Evolutionary conservation across 495 filamentous ascomycete species (phyloP), one percentile per base, ranked within the genome.

Genomic region (Neurospora terricola): DNA sequence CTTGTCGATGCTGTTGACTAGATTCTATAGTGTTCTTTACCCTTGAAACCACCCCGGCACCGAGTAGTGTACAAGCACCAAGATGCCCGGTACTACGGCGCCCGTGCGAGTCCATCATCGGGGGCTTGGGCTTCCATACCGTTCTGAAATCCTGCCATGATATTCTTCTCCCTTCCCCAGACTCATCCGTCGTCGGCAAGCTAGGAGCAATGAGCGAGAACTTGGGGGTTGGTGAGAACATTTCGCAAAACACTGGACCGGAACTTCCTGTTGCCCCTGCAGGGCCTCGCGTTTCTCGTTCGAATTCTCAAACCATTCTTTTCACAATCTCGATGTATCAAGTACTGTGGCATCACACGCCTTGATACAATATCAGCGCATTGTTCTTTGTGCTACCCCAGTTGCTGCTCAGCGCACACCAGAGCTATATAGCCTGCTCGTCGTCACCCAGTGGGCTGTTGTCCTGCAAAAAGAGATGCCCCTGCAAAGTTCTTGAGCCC

Each of bases 341-440:
- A 48, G 76, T 72, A 70, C 42, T 43, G 72, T 70, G 72, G 70
- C 70, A 73, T 73, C 68, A 74, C 76, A 77, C 76, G 72, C 72
- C 38, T 39, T 75, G 54, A 75, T 73, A 74, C 73, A 76, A 73
- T 72, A 77, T 76, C 76, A 72, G 74, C 71, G 71, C 79, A 74
- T 76, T 77, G 69, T 38, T 75, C 70, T 16, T 71, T 77, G 76
- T 79, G 34, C 71, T 16, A 79, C 79, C 77, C 71, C 76, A 72
- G 38, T 68, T 75, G 21, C 45, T 73, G 75, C 70, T 48, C 75
- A 78, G 73, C 75, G 71, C 73, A 77, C 75, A 76, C 42, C 77
- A 72, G 62, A 72, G 69, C 30, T 12, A 71, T 73, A 73, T 77
- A 76, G 74, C 77, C 78, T 77, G 71, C 76, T 75, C 21, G 48